A percentile compares a stretch with the other conserved stretches of the same genome.
These are phyloP conservation scores for Misopates orontium DNA, from an alignment of 257 asterid species.

Conservation along the genomic window DNA sequence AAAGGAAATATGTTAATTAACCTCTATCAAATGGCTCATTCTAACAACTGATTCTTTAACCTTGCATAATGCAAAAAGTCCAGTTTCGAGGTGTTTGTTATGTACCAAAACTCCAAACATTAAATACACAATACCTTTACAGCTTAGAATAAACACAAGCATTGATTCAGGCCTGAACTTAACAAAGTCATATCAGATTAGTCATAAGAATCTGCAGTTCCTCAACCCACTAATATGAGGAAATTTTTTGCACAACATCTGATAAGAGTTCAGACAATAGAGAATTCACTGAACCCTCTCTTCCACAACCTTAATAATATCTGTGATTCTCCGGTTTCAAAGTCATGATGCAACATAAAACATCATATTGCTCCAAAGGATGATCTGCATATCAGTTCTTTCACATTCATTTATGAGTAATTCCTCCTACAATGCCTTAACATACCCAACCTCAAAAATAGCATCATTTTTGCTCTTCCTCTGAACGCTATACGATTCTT, in stretches of 20 bases:
- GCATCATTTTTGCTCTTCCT: neutral
- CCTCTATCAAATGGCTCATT: neutral
- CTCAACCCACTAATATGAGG: neutral
- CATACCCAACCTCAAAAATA: neutral
- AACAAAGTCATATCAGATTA: too few species aligned
- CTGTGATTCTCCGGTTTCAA: neutral
- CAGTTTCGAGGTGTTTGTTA: too few species aligned
- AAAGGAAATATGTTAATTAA: neutral
- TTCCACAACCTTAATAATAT: neutral
- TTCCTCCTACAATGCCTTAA: neutral
- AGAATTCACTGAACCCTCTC: neutral
- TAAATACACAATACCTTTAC: too few species aligned
- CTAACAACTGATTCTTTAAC: neutral
- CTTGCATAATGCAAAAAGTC: neutral
- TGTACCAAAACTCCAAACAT: too few species aligned
- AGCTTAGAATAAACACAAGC: too few species aligned
- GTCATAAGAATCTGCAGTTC: too few species aligned
- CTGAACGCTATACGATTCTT: neutral
- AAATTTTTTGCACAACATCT: neutral
- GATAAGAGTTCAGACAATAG: neutral
- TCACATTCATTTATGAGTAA: neutral
- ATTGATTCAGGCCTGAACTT: too few species aligned
- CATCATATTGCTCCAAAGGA: neutral
- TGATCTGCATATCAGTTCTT: neutral
- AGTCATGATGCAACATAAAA: neutral